Evolutionary conservation across 371 early-diverging fungal species (phyloP).

Genomic region (Lichtheimia corymbifera): DNA sequence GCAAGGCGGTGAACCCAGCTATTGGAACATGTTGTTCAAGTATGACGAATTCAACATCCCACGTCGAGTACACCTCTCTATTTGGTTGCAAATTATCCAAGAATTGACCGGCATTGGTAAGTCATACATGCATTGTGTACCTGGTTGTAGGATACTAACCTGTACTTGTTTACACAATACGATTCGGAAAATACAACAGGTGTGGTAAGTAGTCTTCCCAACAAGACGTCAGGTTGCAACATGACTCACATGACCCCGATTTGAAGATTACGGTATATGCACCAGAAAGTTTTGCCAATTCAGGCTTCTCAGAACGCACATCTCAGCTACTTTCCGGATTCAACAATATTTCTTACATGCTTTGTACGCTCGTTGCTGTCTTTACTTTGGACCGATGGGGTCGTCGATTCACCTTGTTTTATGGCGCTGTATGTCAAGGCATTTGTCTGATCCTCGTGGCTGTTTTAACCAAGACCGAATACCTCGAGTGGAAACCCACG

Average conservation of each 20-base stretch:
- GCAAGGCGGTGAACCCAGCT: conserved; percentile 33
- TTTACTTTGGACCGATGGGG: conserved; percentile 42
- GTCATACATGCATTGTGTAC: too few relatives aligned
- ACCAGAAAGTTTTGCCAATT: conserved; percentile 29
- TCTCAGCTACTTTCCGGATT: conserved; percentile 41
- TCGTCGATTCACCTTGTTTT: conserved; percentile 34
- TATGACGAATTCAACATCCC: conserved; percentile 37
- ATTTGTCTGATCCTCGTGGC: conserved; percentile 35
- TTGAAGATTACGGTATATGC: conserved; percentile 38
- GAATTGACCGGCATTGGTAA: conserved; percentile 38
- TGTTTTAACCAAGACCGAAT: conserved; percentile 35
- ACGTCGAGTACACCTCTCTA: conserved; percentile 41
- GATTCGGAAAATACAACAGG: neutral
- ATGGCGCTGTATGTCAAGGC: conserved; percentile 40
- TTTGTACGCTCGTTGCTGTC: conserved; percentile 37
- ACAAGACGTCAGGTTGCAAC: neutral
- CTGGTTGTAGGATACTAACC: too few relatives aligned
- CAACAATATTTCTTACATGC: conserved; percentile 39
- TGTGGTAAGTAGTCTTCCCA: too few relatives aligned
- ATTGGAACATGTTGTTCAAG: conserved; percentile 34
- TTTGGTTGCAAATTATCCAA: conserved; percentile 46
- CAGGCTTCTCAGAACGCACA: conserved; percentile 30
- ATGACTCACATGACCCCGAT: neutral
- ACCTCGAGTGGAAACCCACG: conserved; percentile 29
- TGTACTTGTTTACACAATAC: conserved; percentile 5